Percentiles rank a stretch among this genome's conserved stretches.
phyloP scores from a whole-genome alignment of 139 green algal species.

The Volvox africanus region DNA sequence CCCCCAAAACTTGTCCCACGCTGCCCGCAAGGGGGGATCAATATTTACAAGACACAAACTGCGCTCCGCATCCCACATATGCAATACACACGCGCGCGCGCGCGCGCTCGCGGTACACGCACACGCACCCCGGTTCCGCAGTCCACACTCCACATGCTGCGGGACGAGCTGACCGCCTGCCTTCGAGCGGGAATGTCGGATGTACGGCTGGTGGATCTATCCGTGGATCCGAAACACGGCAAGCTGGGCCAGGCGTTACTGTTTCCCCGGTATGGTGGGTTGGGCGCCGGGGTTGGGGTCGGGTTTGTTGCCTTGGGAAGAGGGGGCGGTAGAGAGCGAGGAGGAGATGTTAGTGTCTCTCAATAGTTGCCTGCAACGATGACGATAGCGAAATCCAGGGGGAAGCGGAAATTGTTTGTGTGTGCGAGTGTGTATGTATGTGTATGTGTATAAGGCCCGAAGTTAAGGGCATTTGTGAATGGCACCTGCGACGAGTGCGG shows the following conservation, averaged over 20 bases:
- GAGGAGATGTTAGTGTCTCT: too few relatives aligned
- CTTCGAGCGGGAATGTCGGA: slow-evolving; percentile 59
- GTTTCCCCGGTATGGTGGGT: slow-evolving; percentile 45
- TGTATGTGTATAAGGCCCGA: too few relatives aligned
- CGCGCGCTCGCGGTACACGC: not conserved
- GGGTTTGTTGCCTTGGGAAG: not conserved
- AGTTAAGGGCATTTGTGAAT: too few relatives aligned
- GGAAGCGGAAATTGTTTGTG: not conserved
- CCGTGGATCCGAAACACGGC: slow-evolving; percentile 40
- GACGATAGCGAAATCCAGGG: too few relatives aligned
- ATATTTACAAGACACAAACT: too few relatives aligned
- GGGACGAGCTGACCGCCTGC: slow-evolving; percentile 68
- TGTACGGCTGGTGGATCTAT: slow-evolving; percentile 58
- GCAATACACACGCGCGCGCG: not conserved
- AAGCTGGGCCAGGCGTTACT: slow-evolving; percentile 53
- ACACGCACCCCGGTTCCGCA: not conserved
- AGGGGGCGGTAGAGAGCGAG: not conserved
- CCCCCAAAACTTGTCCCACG: too few relatives aligned
- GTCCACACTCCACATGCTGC: slow-evolving; percentile 41
- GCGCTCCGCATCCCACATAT: not conserved
- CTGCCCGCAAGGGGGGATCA: too few relatives aligned
- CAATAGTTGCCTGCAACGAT: too few relatives aligned
- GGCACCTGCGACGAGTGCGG: too few relatives aligned
- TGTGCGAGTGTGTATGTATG: not conserved
- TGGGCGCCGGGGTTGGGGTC: not conserved